Base-by-base conservation (phyloP, 768 basidiomycete genomes). In the Rhizopogon salebrosus region DNA sequence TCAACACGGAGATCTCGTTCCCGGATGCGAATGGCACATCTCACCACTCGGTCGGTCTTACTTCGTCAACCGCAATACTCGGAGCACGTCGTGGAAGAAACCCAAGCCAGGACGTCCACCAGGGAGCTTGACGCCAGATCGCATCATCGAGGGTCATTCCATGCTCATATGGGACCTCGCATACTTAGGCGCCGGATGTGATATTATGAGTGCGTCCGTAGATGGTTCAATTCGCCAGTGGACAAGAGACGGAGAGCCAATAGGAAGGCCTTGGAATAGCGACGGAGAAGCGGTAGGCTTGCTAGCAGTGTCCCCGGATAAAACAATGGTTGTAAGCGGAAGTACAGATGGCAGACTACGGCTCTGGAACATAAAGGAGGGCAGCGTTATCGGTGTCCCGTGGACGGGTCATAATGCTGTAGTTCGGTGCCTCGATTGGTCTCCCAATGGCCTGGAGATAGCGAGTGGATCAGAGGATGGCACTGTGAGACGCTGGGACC, bases 401-500 rank as follows among this genome's bases (percentile, higher is more conserved):
- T 41, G 23, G 41, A 16, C 23, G 14, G 40, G 41, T 13, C 43
- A 57, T 24, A 49, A 20, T 0, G 37, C 11, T 2, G 7, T 46
- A 2, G 49, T 54, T 5, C 13, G 8, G 11, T 27, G 46, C n/a
- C 22, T 59, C 8, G 57, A 46, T 18, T 57, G 60, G 27, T 57
- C 62, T 18, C 34, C 39, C 4, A 45, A 58, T 40, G 50, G 54
- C 16, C 55, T 43, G 16, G 37, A 48, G 13, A 37, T 63, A 2
- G 62, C 49, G 53, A n/a, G n/a, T n/a, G n/a, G n/a, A n/a, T n/a
- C n/a, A n/a, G n/a, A n/a, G n/a, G n/a, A n/a, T n/a, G n/a, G 38
- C 6, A 53, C 53, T 6, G 54, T 61, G 9, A 39, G 53, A 9
- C 29, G 56, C 7, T 64, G 61, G 53, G 54, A 60, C 20, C 40